These are phyloP conservation scores for Acer negundo DNA, from an alignment of 345 rosid genomes.

Conservation along the genomic window DNA sequence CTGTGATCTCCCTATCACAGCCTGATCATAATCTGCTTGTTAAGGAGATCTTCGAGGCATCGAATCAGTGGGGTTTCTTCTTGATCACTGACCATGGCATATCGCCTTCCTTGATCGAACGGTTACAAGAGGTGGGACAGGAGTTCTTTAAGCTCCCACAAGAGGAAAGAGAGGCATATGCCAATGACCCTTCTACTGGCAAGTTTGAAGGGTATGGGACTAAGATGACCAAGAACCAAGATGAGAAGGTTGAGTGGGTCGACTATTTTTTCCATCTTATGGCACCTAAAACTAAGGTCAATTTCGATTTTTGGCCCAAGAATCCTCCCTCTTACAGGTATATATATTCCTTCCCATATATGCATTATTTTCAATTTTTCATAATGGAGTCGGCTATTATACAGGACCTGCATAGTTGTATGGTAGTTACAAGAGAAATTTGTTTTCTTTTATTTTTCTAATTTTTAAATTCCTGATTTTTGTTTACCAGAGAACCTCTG, in stretches of 20 bases:
- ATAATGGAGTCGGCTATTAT: no score
- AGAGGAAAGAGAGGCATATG: constrained; percentile 46
- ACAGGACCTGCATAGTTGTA: no score
- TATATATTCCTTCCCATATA: not conserved
- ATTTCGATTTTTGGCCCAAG: constrained; percentile 41
- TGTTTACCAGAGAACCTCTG: no score
- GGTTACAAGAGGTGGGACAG: constrained; percentile 41
- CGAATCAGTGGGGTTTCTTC: constrained; percentile 48
- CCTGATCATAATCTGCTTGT: constrained; percentile 26
- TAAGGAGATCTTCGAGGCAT: constrained; percentile 25
- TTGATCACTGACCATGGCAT: constrained; percentile 44
- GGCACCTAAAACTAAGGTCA: constrained; percentile 40
- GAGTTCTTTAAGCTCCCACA: constrained; percentile 49
- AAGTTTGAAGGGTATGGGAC: constrained; percentile 56
- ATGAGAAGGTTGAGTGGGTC: constrained; percentile 48
- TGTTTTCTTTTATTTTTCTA: no score
- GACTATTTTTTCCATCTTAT: constrained; percentile 51
- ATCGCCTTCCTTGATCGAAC: constrained; percentile 27
- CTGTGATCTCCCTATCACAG: constrained; percentile 41
- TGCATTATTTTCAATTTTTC: not conserved
- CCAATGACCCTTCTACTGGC: constrained; percentile 41
- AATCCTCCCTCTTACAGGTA: constrained; percentile 42
- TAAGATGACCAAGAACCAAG: constrained; percentile 47
- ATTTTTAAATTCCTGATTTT: no score
- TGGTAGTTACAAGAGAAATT: no score